Evolutionary conservation across 1,284 basidiomycete genomes (phyloP).

Genomic region (Phenoliferia sp.): DNA sequence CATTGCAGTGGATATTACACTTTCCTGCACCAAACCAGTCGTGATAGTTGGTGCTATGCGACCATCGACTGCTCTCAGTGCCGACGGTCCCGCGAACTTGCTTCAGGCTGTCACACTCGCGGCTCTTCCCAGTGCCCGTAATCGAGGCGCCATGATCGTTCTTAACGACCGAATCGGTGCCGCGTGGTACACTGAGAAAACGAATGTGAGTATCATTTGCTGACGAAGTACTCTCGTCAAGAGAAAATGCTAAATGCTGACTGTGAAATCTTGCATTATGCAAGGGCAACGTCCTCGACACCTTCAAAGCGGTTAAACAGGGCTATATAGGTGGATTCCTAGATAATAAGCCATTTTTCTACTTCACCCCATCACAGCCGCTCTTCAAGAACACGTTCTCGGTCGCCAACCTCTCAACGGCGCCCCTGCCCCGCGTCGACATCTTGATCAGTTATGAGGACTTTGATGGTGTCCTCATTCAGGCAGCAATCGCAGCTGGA

Average conservation of each 20-base stretch:
- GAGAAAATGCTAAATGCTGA: neutral
- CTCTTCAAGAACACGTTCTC: slow-evolving; percentile 29
- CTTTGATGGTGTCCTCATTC: slow-evolving; percentile 23
- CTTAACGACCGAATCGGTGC: slow-evolving; percentile 41
- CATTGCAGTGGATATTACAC: slow-evolving; percentile 25
- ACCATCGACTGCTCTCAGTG: slow-evolving; percentile 38
- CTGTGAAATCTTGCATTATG: too few relatives aligned
- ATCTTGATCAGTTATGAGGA: slow-evolving; percentile 32
- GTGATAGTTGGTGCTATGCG: slow-evolving; percentile 43
- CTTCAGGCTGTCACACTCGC: slow-evolving; percentile 38
- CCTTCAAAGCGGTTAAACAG: slow-evolving; percentile 39
- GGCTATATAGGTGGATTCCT: slow-evolving; percentile 36
- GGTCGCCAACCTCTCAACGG: slow-evolving; percentile 17
- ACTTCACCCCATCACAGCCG: slow-evolving; percentile 22
- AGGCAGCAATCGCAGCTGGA: slow-evolving; percentile 31
- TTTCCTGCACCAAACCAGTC: slow-evolving; percentile 38
- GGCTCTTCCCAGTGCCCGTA: slow-evolving; percentile 26
- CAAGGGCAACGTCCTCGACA: slow-evolving; percentile 38
- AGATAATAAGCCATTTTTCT: slow-evolving; percentile 35
- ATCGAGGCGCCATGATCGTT: slow-evolving; percentile 38
- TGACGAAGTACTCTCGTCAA: neutral
- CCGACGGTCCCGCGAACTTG: slow-evolving; percentile 40
- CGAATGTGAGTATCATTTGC: slow-evolving; percentile 28
- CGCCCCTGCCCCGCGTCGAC: slow-evolving; percentile 34
- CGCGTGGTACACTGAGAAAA: slow-evolving; percentile 40